A percentile compares a stretch with the other conserved stretches of the same genome.
phyloP scores from a whole-genome alignment of 208 protist species.

The Acanthamoeba quina region DNA sequence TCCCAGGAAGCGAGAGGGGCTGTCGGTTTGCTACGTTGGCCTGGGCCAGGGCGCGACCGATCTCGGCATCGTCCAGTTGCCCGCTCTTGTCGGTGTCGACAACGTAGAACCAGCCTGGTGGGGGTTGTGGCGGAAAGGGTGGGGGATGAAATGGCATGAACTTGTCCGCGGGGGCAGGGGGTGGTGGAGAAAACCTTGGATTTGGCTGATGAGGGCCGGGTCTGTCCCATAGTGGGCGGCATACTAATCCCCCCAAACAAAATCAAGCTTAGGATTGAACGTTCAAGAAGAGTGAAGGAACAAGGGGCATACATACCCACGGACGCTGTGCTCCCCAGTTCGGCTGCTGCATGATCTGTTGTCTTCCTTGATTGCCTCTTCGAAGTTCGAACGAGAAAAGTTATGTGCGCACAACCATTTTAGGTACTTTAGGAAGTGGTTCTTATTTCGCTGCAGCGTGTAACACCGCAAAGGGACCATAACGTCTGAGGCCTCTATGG shows the following conservation, averaged over 20 bases:
- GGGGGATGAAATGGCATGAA: not conserved
- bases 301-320: not conserved
- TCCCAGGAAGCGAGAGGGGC: not conserved
- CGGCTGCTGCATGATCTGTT: not conserved
- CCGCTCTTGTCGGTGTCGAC: conserved; percentile 19
- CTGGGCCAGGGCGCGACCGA: not conserved
- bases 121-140: not conserved
- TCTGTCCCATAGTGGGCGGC: not conserved
- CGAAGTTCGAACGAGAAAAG: not conserved
- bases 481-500: too few relatives aligned
- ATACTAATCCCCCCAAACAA: not conserved
- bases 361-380: not conserved
- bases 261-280: too few relatives aligned
- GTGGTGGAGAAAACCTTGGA: not conserved
- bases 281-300: too few relatives aligned
- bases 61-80: not conserved
- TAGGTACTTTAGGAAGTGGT: too few relatives aligned
- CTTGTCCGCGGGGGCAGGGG: not conserved
- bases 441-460: too few relatives aligned
- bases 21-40: not conserved
- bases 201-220: not conserved
- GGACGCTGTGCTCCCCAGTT: conserved; percentile 25
- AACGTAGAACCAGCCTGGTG: not conserved
- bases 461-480: too few relatives aligned
- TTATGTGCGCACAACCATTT: too few relatives aligned